These are phyloP conservation scores for Trichocomaceae sp. DNA, from an alignment of 2,329 filamentous ascomycete genomes.

Conservation along the genomic window DNA sequence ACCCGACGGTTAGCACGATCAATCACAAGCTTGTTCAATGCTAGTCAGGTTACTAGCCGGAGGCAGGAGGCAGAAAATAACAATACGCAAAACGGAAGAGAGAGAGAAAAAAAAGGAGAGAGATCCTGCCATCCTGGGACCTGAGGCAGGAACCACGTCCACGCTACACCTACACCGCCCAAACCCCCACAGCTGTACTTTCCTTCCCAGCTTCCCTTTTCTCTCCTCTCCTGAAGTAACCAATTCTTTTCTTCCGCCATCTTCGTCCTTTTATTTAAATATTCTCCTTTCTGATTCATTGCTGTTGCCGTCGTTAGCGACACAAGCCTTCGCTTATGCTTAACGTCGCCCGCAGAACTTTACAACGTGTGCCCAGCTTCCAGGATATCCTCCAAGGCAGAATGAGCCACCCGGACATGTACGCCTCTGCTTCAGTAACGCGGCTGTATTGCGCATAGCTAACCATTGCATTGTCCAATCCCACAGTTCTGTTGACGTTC, in stretches of 20 bases:
- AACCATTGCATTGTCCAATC: slow-evolving; percentile 12
- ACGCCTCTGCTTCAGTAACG: not conserved
- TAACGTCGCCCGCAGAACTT: slow-evolving; percentile 37
- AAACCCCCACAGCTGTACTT: slow-evolving; percentile 9
- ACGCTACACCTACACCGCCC: slow-evolving; percentile 10
- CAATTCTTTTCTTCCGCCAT: slow-evolving; percentile 4
- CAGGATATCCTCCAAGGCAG: slow-evolving; percentile 42
- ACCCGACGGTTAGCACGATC: not conserved
- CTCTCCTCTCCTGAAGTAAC: slow-evolving; percentile 19
- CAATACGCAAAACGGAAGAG: too few relatives aligned
- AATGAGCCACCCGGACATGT: slow-evolving; percentile 43
- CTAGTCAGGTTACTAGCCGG: slow-evolving; percentile 13
- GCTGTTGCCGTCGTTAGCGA: slow-evolving; percentile 21
- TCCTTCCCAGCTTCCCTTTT: slow-evolving; percentile 6
- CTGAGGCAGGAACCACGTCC: too few relatives aligned
- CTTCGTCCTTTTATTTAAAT: slow-evolving; percentile 11
- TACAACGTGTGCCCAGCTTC: slow-evolving; percentile 40
- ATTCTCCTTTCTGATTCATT: slow-evolving; percentile 16
- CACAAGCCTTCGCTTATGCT: slow-evolving; percentile 36
- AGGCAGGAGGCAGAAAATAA: slow-evolving; percentile 5
- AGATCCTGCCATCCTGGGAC: too few relatives aligned
- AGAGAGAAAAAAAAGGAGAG: slow-evolving; percentile 7
- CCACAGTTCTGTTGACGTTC: slow-evolving; percentile 81
- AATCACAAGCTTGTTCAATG: slow-evolving; percentile 1
- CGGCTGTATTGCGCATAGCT: slow-evolving; percentile 9